Evolutionary conservation across 1,284 basidiomycete species (phyloP).

Genomic region (Ceraceosorus bombacis): DNA sequence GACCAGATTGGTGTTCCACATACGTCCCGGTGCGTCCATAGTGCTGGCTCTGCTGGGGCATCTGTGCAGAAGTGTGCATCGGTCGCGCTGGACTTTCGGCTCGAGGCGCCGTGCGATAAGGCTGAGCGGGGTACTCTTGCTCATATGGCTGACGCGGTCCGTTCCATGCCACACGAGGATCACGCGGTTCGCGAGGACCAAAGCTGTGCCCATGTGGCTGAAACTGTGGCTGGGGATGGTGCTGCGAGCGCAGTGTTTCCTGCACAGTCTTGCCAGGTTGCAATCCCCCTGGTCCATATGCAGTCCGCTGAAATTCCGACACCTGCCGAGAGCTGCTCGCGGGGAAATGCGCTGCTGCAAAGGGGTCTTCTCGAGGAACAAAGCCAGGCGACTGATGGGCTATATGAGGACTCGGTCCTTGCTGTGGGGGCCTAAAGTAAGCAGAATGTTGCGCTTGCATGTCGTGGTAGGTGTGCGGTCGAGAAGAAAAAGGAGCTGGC

Average conservation of each 20-base stretch:
- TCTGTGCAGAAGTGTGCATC: no score
- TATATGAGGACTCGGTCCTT: background rate
- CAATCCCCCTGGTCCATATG: constrained; percentile 17
- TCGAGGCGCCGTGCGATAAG: no score
- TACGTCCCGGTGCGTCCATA: no score
- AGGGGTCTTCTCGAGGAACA: constrained; percentile 30
- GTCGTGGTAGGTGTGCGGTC: constrained; percentile 36
- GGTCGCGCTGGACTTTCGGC: no score
- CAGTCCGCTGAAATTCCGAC: constrained; percentile 33
- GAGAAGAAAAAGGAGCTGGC: constrained; percentile 15
- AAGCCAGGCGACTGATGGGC: constrained; percentile 8
- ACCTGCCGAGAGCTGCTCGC: constrained; percentile 40
- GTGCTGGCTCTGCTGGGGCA: no score
- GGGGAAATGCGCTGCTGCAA: constrained; percentile 32
- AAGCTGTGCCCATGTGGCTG: constrained; percentile 9
- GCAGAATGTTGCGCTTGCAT: constrained; percentile 19
- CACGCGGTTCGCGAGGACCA: constrained; percentile 3
- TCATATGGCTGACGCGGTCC: no score
- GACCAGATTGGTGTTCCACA: no score
- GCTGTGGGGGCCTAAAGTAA: constrained; percentile 6
- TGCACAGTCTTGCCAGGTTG: constrained; percentile 44
- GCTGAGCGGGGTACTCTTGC: no score
- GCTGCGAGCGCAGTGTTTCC: constrained; percentile 19
- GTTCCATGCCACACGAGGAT: no score
- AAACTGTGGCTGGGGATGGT: constrained; percentile 1